These are phyloP conservation scores for Euphorbia tirucalli DNA, from an alignment of 345 rosid species.

Conservation along the genomic window DNA sequence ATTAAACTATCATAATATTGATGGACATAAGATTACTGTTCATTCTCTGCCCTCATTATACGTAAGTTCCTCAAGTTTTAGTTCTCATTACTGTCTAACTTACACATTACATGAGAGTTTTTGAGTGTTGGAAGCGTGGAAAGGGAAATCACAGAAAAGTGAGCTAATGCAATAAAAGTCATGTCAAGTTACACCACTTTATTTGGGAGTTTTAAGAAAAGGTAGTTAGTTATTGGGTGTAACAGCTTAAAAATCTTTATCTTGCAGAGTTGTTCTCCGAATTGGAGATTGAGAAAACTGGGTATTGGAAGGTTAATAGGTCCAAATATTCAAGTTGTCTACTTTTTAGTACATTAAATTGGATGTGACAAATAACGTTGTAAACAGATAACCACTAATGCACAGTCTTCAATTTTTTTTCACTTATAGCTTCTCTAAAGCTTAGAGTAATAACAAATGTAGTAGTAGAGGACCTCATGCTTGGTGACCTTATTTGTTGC, in stretches of 20 bases:
- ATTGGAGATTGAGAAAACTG: not conserved
- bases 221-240: not conserved
- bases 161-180: not conserved
- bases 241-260: not conserved
- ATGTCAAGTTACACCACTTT: not conserved
- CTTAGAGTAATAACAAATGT: not conserved
- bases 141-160: not conserved
- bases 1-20: too few relatives aligned
- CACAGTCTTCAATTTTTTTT: not conserved
- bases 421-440: not conserved
- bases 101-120: not conserved
- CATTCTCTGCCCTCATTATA: not conserved
- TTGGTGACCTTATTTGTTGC: not conserved
- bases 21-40: too few relatives aligned
- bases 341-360: not conserved
- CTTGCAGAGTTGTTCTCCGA: not conserved
- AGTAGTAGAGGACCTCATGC: not conserved
- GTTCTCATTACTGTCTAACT: not conserved
- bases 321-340: too few relatives aligned
- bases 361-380: not conserved
- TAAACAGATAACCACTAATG: not conserved
- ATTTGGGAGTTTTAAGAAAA: not conserved
- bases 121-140: not conserved
- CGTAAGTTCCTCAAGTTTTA: not conserved
- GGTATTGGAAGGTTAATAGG: not conserved